phyloP scores from a whole-genome alignment of 1,284 basidiomycete species.

The Ustilago sp. region DNA sequence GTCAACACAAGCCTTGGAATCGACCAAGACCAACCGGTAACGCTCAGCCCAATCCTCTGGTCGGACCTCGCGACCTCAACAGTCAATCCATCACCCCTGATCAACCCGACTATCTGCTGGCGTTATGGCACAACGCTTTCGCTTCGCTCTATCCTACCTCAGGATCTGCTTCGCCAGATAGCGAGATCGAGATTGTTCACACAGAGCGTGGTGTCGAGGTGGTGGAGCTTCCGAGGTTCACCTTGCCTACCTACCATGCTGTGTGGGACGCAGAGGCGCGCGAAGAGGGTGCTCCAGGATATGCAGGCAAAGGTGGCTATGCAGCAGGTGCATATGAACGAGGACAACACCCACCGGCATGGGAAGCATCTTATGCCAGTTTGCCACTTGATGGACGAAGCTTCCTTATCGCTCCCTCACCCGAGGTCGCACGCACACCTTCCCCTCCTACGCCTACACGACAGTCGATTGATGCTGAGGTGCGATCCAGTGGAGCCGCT shows the following conservation, averaged over 20 bases:
- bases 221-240: slow-evolving; percentile 73
- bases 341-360: slow-evolving; percentile 39
- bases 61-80: slow-evolving; percentile 61
- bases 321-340: not conserved
- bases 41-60: slow-evolving; percentile 67
- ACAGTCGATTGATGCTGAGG: slow-evolving; percentile 32
- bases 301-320: not conserved
- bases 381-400: slow-evolving; percentile 86
- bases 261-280: slow-evolving; percentile 76
- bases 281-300: slow-evolving; percentile 1
- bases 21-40: slow-evolving; percentile 50
- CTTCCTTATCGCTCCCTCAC: slow-evolving; percentile 80
- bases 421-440: slow-evolving; percentile 49
- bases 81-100: slow-evolving; percentile 64
- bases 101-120: slow-evolving; percentile 79
- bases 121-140: slow-evolving; percentile 91
- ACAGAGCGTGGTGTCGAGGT: slow-evolving; percentile 65
- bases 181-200: slow-evolving; percentile 55
- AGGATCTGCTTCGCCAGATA: slow-evolving; percentile 58
- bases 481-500: slow-evolving; percentile 11
- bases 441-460: slow-evolving; percentile 52
- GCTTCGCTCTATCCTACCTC: slow-evolving; percentile 81
- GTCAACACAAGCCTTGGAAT: slow-evolving; percentile 91
- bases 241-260: slow-evolving; percentile 78
- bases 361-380: slow-evolving; percentile 79